These are phyloP conservation scores for Xylaria sp. DNA, from an alignment of 495 filamentous ascomycete species.

Conservation along the genomic window DNA sequence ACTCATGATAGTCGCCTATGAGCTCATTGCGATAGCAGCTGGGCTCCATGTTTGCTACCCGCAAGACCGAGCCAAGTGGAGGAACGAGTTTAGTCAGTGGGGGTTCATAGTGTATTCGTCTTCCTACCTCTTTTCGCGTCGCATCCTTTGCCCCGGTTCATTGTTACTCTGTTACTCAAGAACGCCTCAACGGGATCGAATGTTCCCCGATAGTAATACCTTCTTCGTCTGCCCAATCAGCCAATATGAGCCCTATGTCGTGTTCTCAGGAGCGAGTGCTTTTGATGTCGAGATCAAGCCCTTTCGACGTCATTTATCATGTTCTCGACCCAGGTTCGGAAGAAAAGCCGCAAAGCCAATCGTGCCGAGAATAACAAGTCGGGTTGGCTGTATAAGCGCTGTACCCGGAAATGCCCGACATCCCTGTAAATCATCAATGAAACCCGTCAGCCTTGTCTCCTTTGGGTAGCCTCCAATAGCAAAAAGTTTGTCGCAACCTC, in stretches of 20 bases:
- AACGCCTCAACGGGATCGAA: not conserved
- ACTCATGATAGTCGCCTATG: conserved; percentile 5
- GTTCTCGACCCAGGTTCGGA: not conserved
- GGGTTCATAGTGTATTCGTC: not conserved
- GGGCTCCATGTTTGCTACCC: conserved; percentile 15
- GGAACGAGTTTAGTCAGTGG: conserved; percentile 21
- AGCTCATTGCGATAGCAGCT: conserved; percentile 12
- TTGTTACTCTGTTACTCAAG: not conserved
- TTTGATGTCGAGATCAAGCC: not conserved
- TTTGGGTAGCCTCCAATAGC: conserved; percentile 39
- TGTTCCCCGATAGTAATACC: not conserved
- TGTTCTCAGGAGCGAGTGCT: not conserved
- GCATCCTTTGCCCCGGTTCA: not conserved
- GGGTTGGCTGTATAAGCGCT: conserved; percentile 14
- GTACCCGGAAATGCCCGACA: conserved; percentile 28
- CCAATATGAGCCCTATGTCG: not conserved
- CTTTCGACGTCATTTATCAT: not conserved
- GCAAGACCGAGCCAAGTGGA: conserved; percentile 19
- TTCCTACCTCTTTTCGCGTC: not conserved
- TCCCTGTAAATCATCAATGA: conserved; percentile 25
- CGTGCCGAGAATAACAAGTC: conserved; percentile 7
- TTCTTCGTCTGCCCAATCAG: not conserved
- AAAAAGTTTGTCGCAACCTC: conserved; percentile 23
- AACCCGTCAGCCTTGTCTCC: conserved; percentile 40
- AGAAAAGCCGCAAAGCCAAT: not conserved